These are phyloP conservation scores for Candida methanosorbosa DNA, from an alignment of 805 yeast genomes.

Conservation along the genomic window DNA sequence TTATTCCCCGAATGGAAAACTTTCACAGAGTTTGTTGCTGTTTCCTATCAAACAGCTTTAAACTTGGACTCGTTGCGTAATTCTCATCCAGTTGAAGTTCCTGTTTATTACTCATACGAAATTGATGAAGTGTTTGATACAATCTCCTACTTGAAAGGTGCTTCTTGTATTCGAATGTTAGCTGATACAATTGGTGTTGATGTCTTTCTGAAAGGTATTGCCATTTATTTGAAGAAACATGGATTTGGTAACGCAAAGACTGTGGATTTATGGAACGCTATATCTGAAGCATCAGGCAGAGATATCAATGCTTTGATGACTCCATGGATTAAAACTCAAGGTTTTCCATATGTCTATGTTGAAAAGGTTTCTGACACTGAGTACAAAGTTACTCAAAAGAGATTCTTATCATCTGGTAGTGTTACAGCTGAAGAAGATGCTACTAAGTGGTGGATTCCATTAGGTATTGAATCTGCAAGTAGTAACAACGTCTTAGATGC, in stretches of 20 bases:
- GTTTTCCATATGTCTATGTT: constrained; percentile 63
- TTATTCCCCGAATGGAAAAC: constrained; percentile 79
- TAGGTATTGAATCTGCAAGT: constrained; percentile 22
- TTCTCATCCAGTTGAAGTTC: constrained; percentile 80
- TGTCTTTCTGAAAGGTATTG: constrained; percentile 63
- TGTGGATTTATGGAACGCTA: constrained; percentile 61
- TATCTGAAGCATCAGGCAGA: constrained; percentile 53
- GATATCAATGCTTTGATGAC: constrained; percentile 54
- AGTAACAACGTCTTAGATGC: background rate
- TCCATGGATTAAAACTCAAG: constrained; percentile 65
- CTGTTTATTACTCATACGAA: constrained; percentile 69
- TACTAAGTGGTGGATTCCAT: constrained; percentile 53
- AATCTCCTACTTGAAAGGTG: constrained; percentile 76
- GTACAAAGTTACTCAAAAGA: constrained; percentile 41
- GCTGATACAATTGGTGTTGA: constrained; percentile 64
- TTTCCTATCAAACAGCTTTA: constrained; percentile 41
- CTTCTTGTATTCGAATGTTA: constrained; percentile 70
- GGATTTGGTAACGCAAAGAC: constrained; percentile 67
- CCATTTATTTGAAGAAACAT: constrained; percentile 54
- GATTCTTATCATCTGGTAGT: constrained; percentile 58
- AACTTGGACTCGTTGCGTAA: constrained; percentile 47
- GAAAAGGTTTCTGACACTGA: constrained; percentile 22
- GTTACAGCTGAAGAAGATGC: constrained; percentile 47
- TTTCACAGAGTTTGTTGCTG: constrained; percentile 46
- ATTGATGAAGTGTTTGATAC: constrained; percentile 78